phyloP scores from a whole-genome alignment of 2,329 filamentous ascomycete species.

The Bipolaris victoriae region DNA sequence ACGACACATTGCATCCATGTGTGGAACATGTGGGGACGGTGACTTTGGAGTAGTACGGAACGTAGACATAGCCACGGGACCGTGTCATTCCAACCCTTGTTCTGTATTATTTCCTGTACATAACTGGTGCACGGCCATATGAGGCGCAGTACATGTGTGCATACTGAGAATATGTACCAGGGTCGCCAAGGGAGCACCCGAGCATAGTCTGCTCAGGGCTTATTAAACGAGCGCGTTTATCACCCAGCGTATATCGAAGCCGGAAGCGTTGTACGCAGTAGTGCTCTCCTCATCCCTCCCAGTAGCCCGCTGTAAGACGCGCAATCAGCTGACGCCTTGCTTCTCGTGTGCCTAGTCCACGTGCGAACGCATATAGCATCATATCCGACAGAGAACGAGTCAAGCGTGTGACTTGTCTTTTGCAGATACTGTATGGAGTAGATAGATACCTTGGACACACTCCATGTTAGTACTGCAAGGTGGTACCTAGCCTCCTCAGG shows the following conservation, averaged over 20 bases:
- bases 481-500: too few species aligned
- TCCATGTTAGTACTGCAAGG: background rate
- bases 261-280: background rate
- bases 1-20: conserved; percentile 19
- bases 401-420: background rate
- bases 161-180: background rate
- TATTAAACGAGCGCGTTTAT: background rate
- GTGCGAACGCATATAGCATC: background rate
- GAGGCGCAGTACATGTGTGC: conserved; percentile 1
- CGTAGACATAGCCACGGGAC: conserved; percentile 26
- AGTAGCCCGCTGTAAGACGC: conserved; percentile 1
- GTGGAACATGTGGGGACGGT: conserved; percentile 4
- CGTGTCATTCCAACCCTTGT: conserved; percentile 29
- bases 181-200: background rate
- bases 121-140: conserved; percentile 19
- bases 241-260: background rate
- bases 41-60: conserved; percentile 4
- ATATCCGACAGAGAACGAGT: background rate
- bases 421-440: too few species aligned
- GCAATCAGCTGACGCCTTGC: conserved; percentile 23
- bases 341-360: too few species aligned
- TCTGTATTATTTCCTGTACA: background rate
- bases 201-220: background rate
- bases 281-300: background rate
- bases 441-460: too few species aligned